Evolutionary conservation across 2,329 filamentous ascomycete species (phyloP).

Genomic region (Eutypa lata): DNA sequence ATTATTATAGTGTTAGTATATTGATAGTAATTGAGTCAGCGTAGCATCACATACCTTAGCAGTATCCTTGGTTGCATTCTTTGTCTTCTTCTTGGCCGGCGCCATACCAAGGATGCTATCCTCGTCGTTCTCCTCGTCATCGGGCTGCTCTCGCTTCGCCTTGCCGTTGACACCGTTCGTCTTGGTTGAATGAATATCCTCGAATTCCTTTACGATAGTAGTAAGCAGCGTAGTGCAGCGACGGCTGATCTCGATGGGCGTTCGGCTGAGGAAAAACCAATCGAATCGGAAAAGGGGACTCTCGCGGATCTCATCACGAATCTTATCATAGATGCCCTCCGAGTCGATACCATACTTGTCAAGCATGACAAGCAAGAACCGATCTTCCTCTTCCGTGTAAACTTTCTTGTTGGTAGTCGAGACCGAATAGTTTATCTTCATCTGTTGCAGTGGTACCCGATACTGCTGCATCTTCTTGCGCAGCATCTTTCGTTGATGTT

Average conservation of each 20-base stretch:
- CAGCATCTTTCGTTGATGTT: constrained; percentile 89
- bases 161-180: constrained; percentile 63
- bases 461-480: constrained; percentile 95
- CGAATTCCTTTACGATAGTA: constrained; percentile 92
- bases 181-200: constrained; percentile 56
- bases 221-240: constrained; percentile 92
- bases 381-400: constrained; percentile 96
- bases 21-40: background rate
- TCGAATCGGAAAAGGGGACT: constrained; percentile 95
- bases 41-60: background rate
- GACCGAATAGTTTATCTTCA: constrained; percentile 98
- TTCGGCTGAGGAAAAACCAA: constrained; percentile 98
- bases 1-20: constrained; percentile 37
- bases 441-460: constrained; percentile 93
- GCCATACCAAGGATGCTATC: constrained; percentile 75
- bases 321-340: constrained; percentile 85
- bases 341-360: constrained; percentile 91
- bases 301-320: constrained; percentile 95
- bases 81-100: constrained; percentile 92
- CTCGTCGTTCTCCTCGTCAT: constrained; percentile 82
- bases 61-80: constrained; percentile 74
- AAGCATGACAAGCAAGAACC: constrained; percentile 89
- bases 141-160: constrained; percentile 65
- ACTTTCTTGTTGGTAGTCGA: constrained; percentile 99
- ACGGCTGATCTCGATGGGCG: constrained; percentile 85